A percentile compares a stretch with the other conserved stretches of the same genome.
phyloP scores from a whole-genome alignment of 306 rosid species.

The Vachellia collinsii region DNA sequence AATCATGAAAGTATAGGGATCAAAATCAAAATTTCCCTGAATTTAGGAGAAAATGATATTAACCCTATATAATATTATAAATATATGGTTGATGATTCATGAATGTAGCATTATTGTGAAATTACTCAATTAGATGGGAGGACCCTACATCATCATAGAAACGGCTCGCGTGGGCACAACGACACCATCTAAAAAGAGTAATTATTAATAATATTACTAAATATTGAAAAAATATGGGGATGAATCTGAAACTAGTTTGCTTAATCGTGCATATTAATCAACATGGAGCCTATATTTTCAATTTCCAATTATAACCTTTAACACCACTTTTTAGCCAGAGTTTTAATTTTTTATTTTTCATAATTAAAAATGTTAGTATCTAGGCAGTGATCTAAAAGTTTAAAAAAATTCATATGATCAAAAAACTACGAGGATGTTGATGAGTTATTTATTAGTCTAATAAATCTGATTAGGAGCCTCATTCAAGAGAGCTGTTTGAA shows the following conservation, averaged over 20 bases:
- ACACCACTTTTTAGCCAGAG: slow-evolving; percentile 35
- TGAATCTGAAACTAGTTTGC: slow-evolving; percentile 46
- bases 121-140: slow-evolving; percentile 39
- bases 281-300: slow-evolving; percentile 49
- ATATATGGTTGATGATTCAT: background rate
- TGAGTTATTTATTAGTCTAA: background rate
- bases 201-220: background rate
- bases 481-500: background rate
- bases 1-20: background rate
- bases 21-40: no score
- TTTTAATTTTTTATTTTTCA: no score
- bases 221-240: slow-evolving; percentile 26
- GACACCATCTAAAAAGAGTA: slow-evolving; percentile 43
- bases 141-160: slow-evolving; percentile 52
- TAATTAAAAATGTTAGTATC: background rate
- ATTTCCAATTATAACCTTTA: slow-evolving; percentile 45
- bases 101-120: slow-evolving; percentile 32
- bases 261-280: slow-evolving; percentile 52
- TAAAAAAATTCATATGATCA: background rate
- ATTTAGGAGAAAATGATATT: no score
- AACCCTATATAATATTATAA: background rate
- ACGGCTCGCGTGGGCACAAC: slow-evolving; percentile 57
- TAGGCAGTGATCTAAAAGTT: background rate
- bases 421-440: background rate
- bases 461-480: background rate